Evolutionary conservation across 1,284 basidiomycete genomes (phyloP).

Genomic region (Ustilago cynodontis): DNA sequence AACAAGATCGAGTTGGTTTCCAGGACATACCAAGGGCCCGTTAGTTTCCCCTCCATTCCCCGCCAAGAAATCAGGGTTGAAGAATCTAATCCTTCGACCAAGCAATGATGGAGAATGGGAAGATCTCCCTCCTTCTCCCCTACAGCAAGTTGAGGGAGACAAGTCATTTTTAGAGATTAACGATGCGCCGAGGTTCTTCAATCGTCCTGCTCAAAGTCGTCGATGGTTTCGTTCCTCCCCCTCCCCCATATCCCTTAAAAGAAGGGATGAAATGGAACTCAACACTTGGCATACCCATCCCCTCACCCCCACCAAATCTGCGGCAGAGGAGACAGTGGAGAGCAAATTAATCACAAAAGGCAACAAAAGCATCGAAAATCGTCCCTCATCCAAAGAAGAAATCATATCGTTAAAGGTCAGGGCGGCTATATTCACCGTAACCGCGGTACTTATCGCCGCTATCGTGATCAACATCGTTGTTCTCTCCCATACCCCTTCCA

Average conservation of each 20-base stretch:
- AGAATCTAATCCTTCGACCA: conserved; percentile 15
- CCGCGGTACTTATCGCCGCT: conserved; percentile 7
- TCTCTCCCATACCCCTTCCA: conserved; percentile 6
- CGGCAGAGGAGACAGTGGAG: neutral
- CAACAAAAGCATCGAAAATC: conserved; percentile 21
- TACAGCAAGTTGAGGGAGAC: neutral
- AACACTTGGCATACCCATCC: conserved; percentile 13
- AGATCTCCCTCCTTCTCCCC: conserved; percentile 5
- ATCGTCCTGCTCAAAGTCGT: neutral
- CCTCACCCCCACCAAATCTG: neutral
- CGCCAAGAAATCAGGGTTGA: neutral
- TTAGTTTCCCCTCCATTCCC: conserved; percentile 22
- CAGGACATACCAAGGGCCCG: conserved; percentile 17
- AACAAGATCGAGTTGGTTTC: conserved; percentile 41
- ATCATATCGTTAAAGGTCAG: neutral
- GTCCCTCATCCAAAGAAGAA: conserved; percentile 1
- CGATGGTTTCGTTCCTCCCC: conserved; percentile 2
- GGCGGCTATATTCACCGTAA: conserved; percentile 2
- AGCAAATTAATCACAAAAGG: conserved; percentile 25
- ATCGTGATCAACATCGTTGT: conserved; percentile 27
- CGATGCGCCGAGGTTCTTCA: conserved; percentile 24
- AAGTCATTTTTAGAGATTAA: conserved; percentile 34
- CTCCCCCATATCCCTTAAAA: neutral
- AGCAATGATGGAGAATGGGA: conserved; percentile 35
- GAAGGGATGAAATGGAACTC: neutral